These are phyloP conservation scores for Saccharum hybrid DNA, from an alignment of 202 grass and related monocot species.

Conservation along the genomic window DNA sequence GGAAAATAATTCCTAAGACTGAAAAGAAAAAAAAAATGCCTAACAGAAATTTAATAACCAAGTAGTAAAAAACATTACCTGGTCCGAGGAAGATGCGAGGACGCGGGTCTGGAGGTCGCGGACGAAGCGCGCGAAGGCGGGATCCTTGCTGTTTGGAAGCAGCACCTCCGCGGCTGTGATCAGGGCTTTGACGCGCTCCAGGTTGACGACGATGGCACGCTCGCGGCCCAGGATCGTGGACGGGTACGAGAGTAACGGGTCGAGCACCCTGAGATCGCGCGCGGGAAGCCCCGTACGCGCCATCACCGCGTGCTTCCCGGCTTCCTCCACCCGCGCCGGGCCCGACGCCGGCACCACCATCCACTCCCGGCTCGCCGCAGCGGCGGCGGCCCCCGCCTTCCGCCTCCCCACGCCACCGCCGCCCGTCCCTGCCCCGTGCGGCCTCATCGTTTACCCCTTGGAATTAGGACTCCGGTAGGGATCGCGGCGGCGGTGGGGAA, in stretches of 20 bases:
- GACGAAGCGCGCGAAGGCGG: constrained; percentile 69
- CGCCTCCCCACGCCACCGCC: constrained; percentile 48
- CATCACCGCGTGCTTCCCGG: constrained; percentile 91
- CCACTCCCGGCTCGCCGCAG: constrained; percentile 74
- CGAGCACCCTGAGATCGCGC: constrained; percentile 79
- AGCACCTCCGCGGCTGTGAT: constrained; percentile 91
- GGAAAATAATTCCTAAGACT: neutral
- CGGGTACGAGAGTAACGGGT: constrained; percentile 79
- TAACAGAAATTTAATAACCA: neutral
- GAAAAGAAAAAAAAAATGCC: neutral
- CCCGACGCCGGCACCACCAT: constrained; percentile 77
- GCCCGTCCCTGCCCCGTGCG: constrained; percentile 30
- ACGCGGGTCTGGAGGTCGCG: constrained; percentile 81
- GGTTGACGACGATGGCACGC: constrained; percentile 87
- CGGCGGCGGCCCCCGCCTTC: constrained; percentile 58
- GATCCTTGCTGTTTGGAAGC: constrained; percentile 86
- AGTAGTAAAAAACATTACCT: constrained; percentile 5
- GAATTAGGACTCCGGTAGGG: constrained; percentile 40
- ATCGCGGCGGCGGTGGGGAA: constrained; percentile 24
- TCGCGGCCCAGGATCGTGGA: constrained; percentile 90
- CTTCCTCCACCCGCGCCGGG: constrained; percentile 71
- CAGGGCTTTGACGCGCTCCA: constrained; percentile 93
- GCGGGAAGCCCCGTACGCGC: constrained; percentile 80
- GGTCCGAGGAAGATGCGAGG: constrained; percentile 47
- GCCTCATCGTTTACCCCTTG: constrained; percentile 48